A percentile compares a stretch with the other conserved stretches of the same genome.
Evolutionary conservation across 768 basidiomycete species (phyloP).

Genomic region (Hortiboletus campestris): DNA sequence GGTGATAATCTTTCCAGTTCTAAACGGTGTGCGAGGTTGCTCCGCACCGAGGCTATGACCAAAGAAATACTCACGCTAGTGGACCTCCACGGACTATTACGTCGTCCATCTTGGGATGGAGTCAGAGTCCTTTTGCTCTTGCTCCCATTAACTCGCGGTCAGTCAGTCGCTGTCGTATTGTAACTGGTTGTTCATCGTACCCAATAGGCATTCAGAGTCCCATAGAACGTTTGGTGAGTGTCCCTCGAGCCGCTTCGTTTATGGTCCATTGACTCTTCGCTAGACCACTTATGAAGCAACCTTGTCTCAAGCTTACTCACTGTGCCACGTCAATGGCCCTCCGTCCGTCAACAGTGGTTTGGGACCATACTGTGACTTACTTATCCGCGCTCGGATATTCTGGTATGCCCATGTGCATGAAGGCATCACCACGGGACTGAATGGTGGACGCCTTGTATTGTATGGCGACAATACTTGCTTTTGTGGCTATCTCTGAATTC

Average conservation of each 20-base stretch:
- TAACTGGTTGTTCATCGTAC: constrained; percentile 6
- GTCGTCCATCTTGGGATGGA: constrained; percentile 85
- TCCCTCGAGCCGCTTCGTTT: neutral
- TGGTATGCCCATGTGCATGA: constrained; percentile 90
- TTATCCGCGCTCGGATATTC: constrained; percentile 75
- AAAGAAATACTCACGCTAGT: constrained; percentile 76
- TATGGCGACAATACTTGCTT: constrained; percentile 37
- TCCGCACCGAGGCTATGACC: constrained; percentile 65
- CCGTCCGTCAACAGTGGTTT: constrained; percentile 48
- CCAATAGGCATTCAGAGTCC: constrained; percentile 26
- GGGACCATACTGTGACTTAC: constrained; percentile 54
- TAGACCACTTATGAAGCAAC: constrained; percentile 78
- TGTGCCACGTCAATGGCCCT: constrained; percentile 56
- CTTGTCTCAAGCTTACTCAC: constrained; percentile 74
- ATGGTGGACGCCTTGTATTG: constrained; percentile 83
- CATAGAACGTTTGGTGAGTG: constrained; percentile 25
- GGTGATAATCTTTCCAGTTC: constrained; percentile 33
- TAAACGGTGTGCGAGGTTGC: constrained; percentile 45
- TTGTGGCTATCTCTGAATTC: constrained; percentile 1
- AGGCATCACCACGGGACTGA: constrained; percentile 75
- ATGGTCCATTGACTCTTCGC: constrained; percentile 8
- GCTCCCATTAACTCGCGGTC: constrained; percentile 83
- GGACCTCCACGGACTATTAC: constrained; percentile 74
- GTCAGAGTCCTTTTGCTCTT: constrained; percentile 76
- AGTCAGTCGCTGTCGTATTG: constrained; percentile 11